These are phyloP conservation scores for Ceratocystis colombiana DNA, from an alignment of 2,329 filamentous ascomycete genomes.

Conservation along the genomic window DNA sequence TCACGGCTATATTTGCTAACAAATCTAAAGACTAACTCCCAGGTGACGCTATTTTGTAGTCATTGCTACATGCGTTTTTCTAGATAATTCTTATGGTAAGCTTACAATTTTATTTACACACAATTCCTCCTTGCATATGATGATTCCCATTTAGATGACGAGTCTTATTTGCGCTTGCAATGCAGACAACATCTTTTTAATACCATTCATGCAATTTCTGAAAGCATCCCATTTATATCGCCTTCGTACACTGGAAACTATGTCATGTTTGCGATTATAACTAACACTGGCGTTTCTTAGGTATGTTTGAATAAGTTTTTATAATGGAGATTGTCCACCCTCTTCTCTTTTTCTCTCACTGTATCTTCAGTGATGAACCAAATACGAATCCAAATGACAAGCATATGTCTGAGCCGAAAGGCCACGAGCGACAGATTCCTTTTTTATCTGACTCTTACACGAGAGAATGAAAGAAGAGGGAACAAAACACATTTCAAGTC, in stretches of 20 bases:
- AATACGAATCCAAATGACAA: conserved; percentile 74
- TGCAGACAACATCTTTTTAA: conserved; percentile 56
- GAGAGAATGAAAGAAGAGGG: conserved; percentile 6
- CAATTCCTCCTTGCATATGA: conserved; percentile 28
- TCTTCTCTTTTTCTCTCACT: background rate
- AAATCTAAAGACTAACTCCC: background rate
- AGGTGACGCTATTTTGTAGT: background rate
- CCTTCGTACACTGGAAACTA: background rate
- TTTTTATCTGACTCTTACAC: conserved; percentile 23
- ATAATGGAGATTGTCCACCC: background rate
- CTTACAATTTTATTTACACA: background rate
- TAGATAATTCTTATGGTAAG: conserved; percentile 21
- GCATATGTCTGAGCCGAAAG: conserved; percentile 86
- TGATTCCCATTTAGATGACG: conserved; percentile 55
- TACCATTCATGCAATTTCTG: conserved; percentile 63
- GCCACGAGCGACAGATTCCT: conserved; percentile 30
- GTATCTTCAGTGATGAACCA: conserved; percentile 27
- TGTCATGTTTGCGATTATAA: background rate
- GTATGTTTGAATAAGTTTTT: background rate
- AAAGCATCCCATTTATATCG: conserved; percentile 29
- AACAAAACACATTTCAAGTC: background rate
- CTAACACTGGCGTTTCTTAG: conserved; percentile 5
- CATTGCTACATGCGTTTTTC: too few relatives aligned
- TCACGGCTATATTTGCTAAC: background rate
- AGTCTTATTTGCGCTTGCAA: conserved; percentile 66